Evolutionary conservation across 2,329 filamentous ascomycete species (phyloP).

Genomic region (Diaporthe batatas): DNA sequence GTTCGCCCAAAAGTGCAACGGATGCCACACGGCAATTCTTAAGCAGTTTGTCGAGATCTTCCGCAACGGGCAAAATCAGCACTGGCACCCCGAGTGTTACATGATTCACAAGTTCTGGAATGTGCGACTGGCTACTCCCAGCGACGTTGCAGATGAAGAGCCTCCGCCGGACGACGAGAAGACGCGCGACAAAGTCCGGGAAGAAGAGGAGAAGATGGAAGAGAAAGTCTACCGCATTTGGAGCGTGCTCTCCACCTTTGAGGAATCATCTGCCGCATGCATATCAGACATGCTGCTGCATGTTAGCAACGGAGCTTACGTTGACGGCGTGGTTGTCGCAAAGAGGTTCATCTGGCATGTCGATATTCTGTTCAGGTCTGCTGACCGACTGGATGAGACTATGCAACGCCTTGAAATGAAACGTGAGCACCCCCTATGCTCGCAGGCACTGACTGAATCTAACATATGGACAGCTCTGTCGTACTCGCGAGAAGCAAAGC

Average conservation of each 20-base stretch:
- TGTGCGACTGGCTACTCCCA: slow-evolving; percentile 80
- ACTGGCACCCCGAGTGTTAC: slow-evolving; percentile 99
- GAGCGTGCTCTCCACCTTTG: slow-evolving; percentile 96
- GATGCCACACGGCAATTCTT: slow-evolving; percentile 95
- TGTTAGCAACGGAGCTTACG: slow-evolving; percentile 96
- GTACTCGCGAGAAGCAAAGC: slow-evolving; percentile 95
- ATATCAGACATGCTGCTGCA: slow-evolving; percentile 99
- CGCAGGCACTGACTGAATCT: slow-evolving; percentile 43
- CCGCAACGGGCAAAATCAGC: slow-evolving; percentile 96
- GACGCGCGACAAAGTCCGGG: slow-evolving; percentile 80
- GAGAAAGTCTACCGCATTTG: slow-evolving; percentile 98
- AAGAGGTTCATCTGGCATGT: slow-evolving; percentile 98
- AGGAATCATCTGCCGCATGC: slow-evolving; percentile 96
- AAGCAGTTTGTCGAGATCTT: slow-evolving; percentile 99
- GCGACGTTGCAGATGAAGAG: slow-evolving; percentile 60
- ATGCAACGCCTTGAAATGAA: slow-evolving; percentile 79
- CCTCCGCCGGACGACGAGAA: slow-evolving; percentile 65
- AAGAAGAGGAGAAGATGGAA: slow-evolving; percentile 94
- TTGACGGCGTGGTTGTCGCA: slow-evolving; percentile 93
- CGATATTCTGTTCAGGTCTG: slow-evolving; percentile 89
- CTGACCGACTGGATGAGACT: slow-evolving; percentile 84
- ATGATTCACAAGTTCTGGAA: slow-evolving; percentile 99
- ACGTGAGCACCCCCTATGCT: slow-evolving; percentile 66
- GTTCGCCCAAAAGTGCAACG: slow-evolving; percentile 95
- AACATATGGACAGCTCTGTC: slow-evolving; percentile 74